Evolutionary conservation across 2,329 filamentous ascomycete species (phyloP), one percentile per base, ranked within the genome.

Genomic region (Talaromyces marneffei): DNA sequence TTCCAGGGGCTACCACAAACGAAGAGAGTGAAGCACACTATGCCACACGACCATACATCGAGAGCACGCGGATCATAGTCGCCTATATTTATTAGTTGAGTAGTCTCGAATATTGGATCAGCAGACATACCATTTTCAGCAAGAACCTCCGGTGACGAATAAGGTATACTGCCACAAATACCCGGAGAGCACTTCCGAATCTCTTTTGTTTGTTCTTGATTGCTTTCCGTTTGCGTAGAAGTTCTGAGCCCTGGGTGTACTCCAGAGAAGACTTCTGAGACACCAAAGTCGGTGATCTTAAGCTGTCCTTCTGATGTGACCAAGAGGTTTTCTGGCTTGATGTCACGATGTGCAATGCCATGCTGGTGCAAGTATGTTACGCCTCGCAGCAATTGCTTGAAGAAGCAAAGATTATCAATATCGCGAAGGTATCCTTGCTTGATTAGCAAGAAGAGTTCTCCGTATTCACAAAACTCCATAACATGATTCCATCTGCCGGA

Each of bases 241-340:
- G 29, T 40, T 63, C 89, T 83, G 42, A 92, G 77, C 31, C 91
- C 91, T 0, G 91, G 91, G 73, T 95, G 91, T 56, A 87, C 87
- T 40, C 91, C 91, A 59, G 83, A 85, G 71, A 96, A 96, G 18
- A 95, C 89, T 71, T 94, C 90, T 0, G 90, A 92, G 14, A 93
- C 90, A 58, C 92, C 92, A 77, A 96, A 96, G 73, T 96, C 92
- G 55, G 91, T 92, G 63, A 96, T 92, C 77, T 96, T 96, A 60
- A 96, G 81, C 72, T 91, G 88, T 70, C 91, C 91, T 62, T 91
- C 85, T 67, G 85, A 86, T 52, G 87, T 89, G 63, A 96, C 82
- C 33, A 96, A 82, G 25, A 95, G 79, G 68, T 96, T 96, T 73
- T 96, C 92, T 10, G 92, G 83, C 76, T 96, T 96, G 78, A 96